A percentile compares a stretch with the other conserved stretches of the same genome.
Evolutionary conservation across 768 basidiomycete genomes (phyloP).

Genomic region (Leccinum fibrillosum): DNA sequence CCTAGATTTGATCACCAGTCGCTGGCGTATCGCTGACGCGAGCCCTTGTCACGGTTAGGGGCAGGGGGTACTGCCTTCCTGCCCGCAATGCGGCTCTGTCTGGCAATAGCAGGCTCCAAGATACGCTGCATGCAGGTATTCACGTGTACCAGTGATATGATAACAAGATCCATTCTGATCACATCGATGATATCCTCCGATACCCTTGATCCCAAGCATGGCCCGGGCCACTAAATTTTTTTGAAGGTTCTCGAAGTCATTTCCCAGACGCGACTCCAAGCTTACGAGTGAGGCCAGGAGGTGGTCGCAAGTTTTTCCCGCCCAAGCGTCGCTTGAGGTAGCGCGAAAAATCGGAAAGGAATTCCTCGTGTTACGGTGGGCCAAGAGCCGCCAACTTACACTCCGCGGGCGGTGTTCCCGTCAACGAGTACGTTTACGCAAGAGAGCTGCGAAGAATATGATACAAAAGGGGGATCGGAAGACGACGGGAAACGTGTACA

Average conservation of each 20-base stretch:
- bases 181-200: conserved; percentile 1
- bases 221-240: too few species aligned
- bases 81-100: neutral
- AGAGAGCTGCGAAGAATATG: conserved; percentile 11
- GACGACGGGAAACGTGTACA: conserved; percentile 28
- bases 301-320: neutral
- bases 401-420: conserved; percentile 4
- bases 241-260: neutral
- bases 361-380: neutral
- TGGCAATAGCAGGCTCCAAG: neutral
- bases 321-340: neutral
- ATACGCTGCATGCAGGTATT: conserved; percentile 14
- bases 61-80: conserved; percentile 1
- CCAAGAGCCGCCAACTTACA: conserved; percentile 7
- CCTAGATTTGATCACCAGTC: conserved; percentile 8
- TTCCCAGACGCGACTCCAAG: neutral
- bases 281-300: neutral
- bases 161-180: conserved; percentile 8
- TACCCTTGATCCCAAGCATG: conserved; percentile 23
- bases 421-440: conserved; percentile 29
- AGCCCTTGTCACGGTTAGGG: conserved; percentile 12
- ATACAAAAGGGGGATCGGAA: conserved; percentile 19
- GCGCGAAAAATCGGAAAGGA: neutral
- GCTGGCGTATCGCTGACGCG: conserved; percentile 9
- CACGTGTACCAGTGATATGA: conserved; percentile 19